Base-by-base conservation (phyloP, 2,329 filamentous ascomycete species). In the Colletotrichum sp. region DNA sequence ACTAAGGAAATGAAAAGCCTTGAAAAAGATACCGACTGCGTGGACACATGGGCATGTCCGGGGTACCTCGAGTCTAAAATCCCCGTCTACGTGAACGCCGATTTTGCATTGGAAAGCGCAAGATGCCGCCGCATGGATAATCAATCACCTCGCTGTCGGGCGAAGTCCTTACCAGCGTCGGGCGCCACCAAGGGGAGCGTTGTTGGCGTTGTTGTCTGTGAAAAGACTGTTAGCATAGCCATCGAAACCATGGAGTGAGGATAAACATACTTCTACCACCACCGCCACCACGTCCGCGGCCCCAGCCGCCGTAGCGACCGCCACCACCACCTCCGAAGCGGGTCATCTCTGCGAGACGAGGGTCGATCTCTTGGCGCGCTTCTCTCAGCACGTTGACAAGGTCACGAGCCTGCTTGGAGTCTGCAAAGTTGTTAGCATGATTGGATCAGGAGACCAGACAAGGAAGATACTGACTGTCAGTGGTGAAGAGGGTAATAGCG, bases 341-440 rank as follows among this genome's bases (percentile, higher is more conserved):
- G 81, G 92, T 93, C 97, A 99, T 99, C 90, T 99, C 97, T 78
- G 93, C 93, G 78, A 99, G 94, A 86, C 96, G 94, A 83, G 97
- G 97, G 83, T 99, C 97, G 86, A 99, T 96, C 87, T 98, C 94
- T 90, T 99, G 97, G 90, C 99, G 99, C 80, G 97, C 96, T 88
- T 99, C 97, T 84, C 93, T 93, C 81, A 99, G 94, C 82, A 99
- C 95, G 81, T 92, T 91, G 81, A 99, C 93, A 84, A 99, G 93
- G 88, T 99, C 97, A 91, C 97, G 96, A 88, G 97, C 96, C 92
- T 97, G 95, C 90, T 96, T 97, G 82, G 94, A 92, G 88, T 97
- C 95, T 96, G 71, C 5, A 44, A 34, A n/a, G 7, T 55, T 78
- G 84, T 90, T 83, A 89, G 87, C 64, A 74, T 69, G 32, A n/a